A percentile compares a stretch with the other conserved stretches of the same genome.
Evolutionary conservation across 805 yeast genomes (phyloP).

Genomic region (Kazachstania bromeliacearum): DNA sequence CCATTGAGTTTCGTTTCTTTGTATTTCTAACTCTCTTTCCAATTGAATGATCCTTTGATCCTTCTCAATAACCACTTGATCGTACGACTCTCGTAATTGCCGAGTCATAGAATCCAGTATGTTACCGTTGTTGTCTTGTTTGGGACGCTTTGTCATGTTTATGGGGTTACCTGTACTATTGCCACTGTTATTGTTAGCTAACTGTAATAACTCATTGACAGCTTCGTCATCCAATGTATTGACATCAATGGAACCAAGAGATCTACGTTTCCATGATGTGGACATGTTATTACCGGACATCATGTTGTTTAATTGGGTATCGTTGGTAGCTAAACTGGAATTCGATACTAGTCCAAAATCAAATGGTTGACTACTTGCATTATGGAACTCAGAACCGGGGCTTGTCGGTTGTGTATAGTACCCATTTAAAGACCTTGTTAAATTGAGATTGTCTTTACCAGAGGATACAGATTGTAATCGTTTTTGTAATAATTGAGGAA

Average conservation of each 20-base stretch:
- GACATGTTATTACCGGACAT: background rate
- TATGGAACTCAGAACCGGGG: slow-evolving; percentile 17
- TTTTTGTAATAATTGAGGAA: slow-evolving; percentile 24
- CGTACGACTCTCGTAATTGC: slow-evolving; percentile 21
- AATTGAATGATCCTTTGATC: slow-evolving; percentile 24
- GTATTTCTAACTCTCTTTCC: slow-evolving; percentile 26
- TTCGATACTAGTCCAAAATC: no score
- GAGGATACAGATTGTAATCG: slow-evolving; percentile 21
- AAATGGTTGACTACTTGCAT: background rate
- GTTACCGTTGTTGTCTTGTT: background rate
- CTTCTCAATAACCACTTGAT: slow-evolving; percentile 22
- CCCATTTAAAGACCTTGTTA: slow-evolving; percentile 21
- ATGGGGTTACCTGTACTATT: background rate
- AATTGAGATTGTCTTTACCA: slow-evolving; percentile 11
- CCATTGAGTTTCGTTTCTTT: slow-evolving; percentile 29
- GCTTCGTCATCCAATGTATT: slow-evolving; percentile 24
- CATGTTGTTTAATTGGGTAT: background rate
- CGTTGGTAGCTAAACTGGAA: no score
- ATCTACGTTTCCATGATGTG: slow-evolving; percentile 18
- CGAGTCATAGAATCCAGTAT: slow-evolving; percentile 10
- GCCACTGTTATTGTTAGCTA: slow-evolving; percentile 7
- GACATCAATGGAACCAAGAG: slow-evolving; percentile 18
- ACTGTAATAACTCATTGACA: slow-evolving; percentile 25
- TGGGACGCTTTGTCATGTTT: background rate
- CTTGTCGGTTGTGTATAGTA: slow-evolving; percentile 28